Conservation (phyloP, 305 asterid genomes). For the Fraxinus baroniana region DNA sequence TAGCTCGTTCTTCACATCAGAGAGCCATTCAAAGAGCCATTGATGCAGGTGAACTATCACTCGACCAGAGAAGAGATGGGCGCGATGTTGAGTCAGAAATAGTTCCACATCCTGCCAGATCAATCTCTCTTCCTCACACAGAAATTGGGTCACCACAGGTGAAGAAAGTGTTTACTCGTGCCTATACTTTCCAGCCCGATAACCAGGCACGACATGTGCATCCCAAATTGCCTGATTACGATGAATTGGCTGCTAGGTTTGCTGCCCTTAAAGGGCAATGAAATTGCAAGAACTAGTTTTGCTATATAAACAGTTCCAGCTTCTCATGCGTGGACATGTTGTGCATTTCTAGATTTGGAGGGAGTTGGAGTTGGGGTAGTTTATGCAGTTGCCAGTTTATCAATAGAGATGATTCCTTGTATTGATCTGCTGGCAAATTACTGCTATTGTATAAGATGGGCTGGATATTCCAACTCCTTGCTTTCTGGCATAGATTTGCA, state of each 20-base stretch:
- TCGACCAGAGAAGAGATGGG: constrained; percentile 29
- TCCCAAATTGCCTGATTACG: constrained; percentile 90
- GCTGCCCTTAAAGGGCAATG: constrained; percentile 74
- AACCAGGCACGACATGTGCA: constrained; percentile 79
- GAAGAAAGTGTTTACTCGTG: constrained; percentile 56
- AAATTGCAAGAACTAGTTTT: constrained; percentile 1
- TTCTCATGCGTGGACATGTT: background rate
- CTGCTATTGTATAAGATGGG: constrained; percentile 1
- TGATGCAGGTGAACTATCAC: constrained; percentile 47
- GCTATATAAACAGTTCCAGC: background rate
- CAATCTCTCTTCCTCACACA: constrained; percentile 70
- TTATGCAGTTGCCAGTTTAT: background rate
- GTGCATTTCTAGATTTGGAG: background rate
- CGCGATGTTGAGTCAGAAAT: constrained; percentile 31
- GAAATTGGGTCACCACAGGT: constrained; percentile 39
- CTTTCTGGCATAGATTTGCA: background rate
- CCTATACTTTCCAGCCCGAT: constrained; percentile 73
- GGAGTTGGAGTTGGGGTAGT: background rate
- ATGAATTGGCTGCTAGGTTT: constrained; percentile 86
- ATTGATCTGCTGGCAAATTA: constrained; percentile 7
- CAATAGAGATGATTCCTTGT: constrained; percentile 4
- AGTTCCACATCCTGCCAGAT: constrained; percentile 52
- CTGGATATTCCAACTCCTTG: constrained; percentile 7
- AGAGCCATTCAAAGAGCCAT: constrained; percentile 20
- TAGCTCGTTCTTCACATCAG: constrained; percentile 30